phyloP scores from a whole-genome alignment of 2,329 filamentous ascomycete genomes.

The Trichocomaceae sp. region DNA sequence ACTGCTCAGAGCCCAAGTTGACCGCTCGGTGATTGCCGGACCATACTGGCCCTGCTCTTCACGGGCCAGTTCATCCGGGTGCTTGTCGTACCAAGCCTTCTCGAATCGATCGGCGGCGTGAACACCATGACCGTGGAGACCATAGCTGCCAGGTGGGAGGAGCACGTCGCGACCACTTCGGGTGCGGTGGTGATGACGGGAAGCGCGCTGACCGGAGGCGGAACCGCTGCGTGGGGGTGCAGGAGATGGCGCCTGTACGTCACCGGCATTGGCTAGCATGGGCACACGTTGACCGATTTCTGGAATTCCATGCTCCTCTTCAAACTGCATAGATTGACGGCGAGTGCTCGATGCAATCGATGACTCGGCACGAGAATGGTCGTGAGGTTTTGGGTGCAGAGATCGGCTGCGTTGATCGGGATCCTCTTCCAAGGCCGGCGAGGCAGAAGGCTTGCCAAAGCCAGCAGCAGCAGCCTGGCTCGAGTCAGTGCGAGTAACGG shows the following conservation, averaged over 20 bases:
- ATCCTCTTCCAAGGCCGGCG: conserved; percentile 43
- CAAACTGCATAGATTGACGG: conserved; percentile 51
- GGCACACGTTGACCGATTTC: conserved; percentile 89
- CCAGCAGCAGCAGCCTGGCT: conserved; percentile 76
- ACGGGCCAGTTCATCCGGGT: conserved; percentile 68
- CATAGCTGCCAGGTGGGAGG: conserved; percentile 82
- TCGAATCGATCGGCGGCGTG: conserved; percentile 74
- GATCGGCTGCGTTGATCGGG: conserved; percentile 49
- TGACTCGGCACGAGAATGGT: conserved; percentile 42
- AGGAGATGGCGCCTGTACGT: conserved; percentile 91
- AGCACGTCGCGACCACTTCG: conserved; percentile 65
- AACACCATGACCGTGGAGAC: conserved; percentile 72
- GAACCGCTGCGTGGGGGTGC: conserved; percentile 45
- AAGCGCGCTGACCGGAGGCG: conserved; percentile 39
- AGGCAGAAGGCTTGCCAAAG: conserved; percentile 55
- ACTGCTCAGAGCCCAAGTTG: conserved; percentile 79
- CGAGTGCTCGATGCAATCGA: conserved; percentile 42
- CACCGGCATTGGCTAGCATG: conserved; percentile 86
- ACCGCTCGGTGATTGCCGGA: conserved; percentile 52
- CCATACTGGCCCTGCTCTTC: conserved; percentile 62
- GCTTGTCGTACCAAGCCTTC: conserved; percentile 86
- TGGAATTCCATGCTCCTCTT: conserved; percentile 81
- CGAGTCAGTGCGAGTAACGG: conserved; percentile 88
- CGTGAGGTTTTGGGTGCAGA: conserved; percentile 58
- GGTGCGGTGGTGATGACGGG: conserved; percentile 60